Conservation (phyloP, 768 basidiomycete genomes). For the Leucogyrophana mollusca region DNA sequence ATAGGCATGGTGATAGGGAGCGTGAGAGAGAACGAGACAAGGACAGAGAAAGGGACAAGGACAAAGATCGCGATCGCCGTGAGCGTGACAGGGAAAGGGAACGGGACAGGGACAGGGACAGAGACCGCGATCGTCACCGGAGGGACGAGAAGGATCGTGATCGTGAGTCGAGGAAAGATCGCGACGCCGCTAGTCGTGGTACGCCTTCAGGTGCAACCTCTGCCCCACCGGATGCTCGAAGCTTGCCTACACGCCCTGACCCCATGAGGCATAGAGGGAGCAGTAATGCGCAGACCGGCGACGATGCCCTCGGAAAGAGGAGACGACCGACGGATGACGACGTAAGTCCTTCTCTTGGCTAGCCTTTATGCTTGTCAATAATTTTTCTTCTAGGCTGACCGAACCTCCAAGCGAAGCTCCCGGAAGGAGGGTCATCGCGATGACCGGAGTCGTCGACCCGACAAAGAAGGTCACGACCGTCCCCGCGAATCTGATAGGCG, state of each 20-base stretch:
- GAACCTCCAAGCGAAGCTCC: slow-evolving; percentile 77
- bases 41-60: slow-evolving; percentile 37
- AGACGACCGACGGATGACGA: slow-evolving; percentile 71
- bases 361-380: slow-evolving; percentile 1
- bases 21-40: slow-evolving; percentile 46
- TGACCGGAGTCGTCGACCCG: slow-evolving; percentile 65
- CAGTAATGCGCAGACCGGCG: slow-evolving; percentile 38
- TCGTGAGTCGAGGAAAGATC: slow-evolving; percentile 59
- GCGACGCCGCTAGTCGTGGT: slow-evolving; percentile 41
- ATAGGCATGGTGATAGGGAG: slow-evolving; percentile 46
- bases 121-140: slow-evolving; percentile 47
- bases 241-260: slow-evolving; percentile 59
- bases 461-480: slow-evolving; percentile 70
- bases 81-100: slow-evolving; percentile 44
- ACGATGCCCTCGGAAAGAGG: slow-evolving; percentile 74
- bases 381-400: slow-evolving; percentile 55
- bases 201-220: slow-evolving; percentile 28
- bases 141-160: slow-evolving; percentile 66
- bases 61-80: slow-evolving; percentile 38
- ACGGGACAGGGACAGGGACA: slow-evolving; percentile 46
- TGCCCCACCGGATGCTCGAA: slow-evolving; percentile 49
- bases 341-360: slow-evolving; percentile 39
- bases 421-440: slow-evolving; percentile 79
- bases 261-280: slow-evolving; percentile 47
- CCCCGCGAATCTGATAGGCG: slow-evolving; percentile 67